These are phyloP conservation scores for Fusarium napiforme DNA, from an alignment of 2,329 filamentous ascomycete species.

Conservation along the genomic window DNA sequence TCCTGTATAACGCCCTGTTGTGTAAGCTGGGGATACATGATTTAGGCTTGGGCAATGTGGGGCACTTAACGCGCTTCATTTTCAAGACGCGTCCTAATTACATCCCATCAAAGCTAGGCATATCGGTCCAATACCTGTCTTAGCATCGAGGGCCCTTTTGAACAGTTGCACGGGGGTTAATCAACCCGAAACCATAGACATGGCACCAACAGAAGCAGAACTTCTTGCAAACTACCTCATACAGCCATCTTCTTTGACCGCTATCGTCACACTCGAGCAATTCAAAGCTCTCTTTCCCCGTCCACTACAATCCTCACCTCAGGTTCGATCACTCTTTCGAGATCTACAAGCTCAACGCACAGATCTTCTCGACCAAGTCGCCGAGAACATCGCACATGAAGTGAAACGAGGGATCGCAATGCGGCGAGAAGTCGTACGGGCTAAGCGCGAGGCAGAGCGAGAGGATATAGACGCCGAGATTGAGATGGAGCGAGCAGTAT, in stretches of 20 bases:
- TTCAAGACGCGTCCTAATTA: constrained; percentile 32
- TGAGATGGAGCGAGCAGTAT: constrained; percentile 69
- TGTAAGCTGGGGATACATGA: neutral
- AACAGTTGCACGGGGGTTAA: neutral
- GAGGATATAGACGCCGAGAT: constrained; percentile 71
- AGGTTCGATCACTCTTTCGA: constrained; percentile 78
- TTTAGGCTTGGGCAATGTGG: neutral
- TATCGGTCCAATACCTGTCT: neutral
- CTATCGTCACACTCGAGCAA: constrained; percentile 77
- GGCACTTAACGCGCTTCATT: constrained; percentile 39
- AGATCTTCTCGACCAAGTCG: constrained; percentile 73
- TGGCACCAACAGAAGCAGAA: constrained; percentile 78
- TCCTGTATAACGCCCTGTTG: neutral
- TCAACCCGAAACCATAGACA: constrained; percentile 49
- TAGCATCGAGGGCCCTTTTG: neutral
- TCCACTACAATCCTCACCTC: constrained; percentile 70
- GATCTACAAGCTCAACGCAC: constrained; percentile 82
- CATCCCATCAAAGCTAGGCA: neutral
- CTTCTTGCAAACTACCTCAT: constrained; percentile 84
- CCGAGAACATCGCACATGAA: constrained; percentile 73
- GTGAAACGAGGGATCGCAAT: constrained; percentile 68
- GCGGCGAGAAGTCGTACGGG: constrained; percentile 66
- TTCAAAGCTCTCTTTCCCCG: constrained; percentile 83
- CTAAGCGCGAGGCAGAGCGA: constrained; percentile 62
- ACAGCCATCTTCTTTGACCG: constrained; percentile 77